A percentile compares a stretch with the other conserved stretches of the same genome.
Evolutionary conservation across 257 asterid genomes (phyloP).

Genomic region (Capsicum baccatum): DNA sequence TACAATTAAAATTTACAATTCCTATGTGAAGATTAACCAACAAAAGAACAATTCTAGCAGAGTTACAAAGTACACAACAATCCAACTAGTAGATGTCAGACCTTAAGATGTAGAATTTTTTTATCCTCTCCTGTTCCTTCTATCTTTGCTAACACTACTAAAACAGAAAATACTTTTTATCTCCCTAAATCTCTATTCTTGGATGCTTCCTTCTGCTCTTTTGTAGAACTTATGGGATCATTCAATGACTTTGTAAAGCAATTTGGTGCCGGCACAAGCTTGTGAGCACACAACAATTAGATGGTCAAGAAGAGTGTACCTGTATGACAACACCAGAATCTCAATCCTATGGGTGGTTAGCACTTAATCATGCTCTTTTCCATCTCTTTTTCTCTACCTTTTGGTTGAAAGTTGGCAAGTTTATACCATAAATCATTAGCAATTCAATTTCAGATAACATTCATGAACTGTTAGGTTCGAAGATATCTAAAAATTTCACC

Average conservation of each 20-base stretch:
- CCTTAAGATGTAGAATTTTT: conserved; percentile 42
- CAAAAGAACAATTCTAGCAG: neutral
- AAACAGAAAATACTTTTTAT: conserved; percentile 35
- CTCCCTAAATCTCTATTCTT: conserved; percentile 30
- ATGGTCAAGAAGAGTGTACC: conserved; percentile 29
- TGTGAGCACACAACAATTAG: conserved; percentile 24
- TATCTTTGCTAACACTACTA: conserved; percentile 43
- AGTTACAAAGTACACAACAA: neutral
- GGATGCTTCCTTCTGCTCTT: conserved; percentile 34
- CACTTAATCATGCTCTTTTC: conserved; percentile 37
- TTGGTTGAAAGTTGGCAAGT: conserved; percentile 32
- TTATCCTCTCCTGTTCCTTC: conserved; percentile 36
- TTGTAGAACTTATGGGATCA: conserved; percentile 21
- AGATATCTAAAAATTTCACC: neutral
- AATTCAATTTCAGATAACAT: neutral
- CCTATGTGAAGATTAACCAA: neutral
- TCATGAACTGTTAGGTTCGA: neutral
- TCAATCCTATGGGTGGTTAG: conserved; percentile 39
- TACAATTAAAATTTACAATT: neutral
- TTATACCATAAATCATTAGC: neutral
- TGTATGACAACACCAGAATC: conserved; percentile 42
- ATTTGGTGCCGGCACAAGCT: conserved; percentile 35
- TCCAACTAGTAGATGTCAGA: conserved; percentile 25
- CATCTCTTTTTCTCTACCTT: conserved; percentile 42
- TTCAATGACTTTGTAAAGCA: conserved; percentile 32